Conservation (phyloP, 768 basidiomycete genomes). For the Tephrocybe rancida region DNA sequence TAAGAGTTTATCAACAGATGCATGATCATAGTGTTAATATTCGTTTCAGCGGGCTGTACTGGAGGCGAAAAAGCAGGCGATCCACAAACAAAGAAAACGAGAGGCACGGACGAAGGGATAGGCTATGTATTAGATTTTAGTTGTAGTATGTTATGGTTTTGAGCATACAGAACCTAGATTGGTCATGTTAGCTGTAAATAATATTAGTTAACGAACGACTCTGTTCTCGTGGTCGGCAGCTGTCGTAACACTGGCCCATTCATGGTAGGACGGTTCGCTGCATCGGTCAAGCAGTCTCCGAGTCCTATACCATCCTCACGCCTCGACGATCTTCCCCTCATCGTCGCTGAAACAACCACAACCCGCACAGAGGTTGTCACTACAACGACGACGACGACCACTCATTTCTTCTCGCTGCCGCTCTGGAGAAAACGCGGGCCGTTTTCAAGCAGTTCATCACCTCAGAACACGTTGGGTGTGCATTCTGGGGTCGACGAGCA, state of each 20-base stretch:
- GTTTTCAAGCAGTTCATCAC: slow-evolving; percentile 28
- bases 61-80: slow-evolving; percentile 56
- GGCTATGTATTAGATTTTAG: slow-evolving; percentile 4
- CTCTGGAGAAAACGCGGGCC: slow-evolving; percentile 60
- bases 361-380: slow-evolving; percentile 49
- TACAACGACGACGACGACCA: slow-evolving; percentile 43
- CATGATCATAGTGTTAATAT: slow-evolving; percentile 11
- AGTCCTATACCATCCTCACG: slow-evolving; percentile 6
- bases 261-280: slow-evolving; percentile 28
- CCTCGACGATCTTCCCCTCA: slow-evolving; percentile 31
- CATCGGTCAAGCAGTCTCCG: slow-evolving; percentile 11
- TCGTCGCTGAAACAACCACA: slow-evolving; percentile 48
- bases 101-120: slow-evolving; percentile 11
- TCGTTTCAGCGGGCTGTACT: slow-evolving; percentile 58
- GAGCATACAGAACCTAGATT: not conserved
- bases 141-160: not conserved
- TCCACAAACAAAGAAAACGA: slow-evolving; percentile 56
- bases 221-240: too few relatives aligned
- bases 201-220: not conserved
- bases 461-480: slow-evolving; percentile 24
- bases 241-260: not conserved
- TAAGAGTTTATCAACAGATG: slow-evolving; percentile 36
- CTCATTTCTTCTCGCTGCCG: slow-evolving; percentile 69
- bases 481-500: slow-evolving; percentile 24
- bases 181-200: slow-evolving; percentile 6